Base-by-base conservation (phyloP, 495 filamentous ascomycete genomes). In the Hyaloscypha bicolor region DNA sequence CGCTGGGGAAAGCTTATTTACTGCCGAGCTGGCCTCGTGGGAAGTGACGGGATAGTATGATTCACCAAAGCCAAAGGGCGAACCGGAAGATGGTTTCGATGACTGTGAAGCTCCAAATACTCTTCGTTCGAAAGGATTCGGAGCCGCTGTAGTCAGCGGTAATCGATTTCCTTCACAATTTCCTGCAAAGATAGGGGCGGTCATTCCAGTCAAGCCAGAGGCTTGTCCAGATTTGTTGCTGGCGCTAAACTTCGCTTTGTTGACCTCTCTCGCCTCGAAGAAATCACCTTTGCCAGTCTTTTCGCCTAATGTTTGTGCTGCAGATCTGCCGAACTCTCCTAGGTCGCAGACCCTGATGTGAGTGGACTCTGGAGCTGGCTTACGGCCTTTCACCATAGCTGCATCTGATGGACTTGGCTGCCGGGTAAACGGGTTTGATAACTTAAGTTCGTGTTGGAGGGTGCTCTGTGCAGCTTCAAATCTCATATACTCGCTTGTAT, bases 321-420 rank as follows among this genome's bases (percentile, higher is more conserved):
- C 35, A n/a, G 57, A 35, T 51, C 19, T 52, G 29, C 58, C 29
- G 55, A 33, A 62, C 22, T 57, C 52, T 25, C 31, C 48, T n/a
- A 59, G 29, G 9, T 60, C 33, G 29, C 55, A 51, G 2, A 52
- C 48, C 11, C 35, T 11, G 16, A 32, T 48, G 16, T 48, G 9
- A 4, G 11, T 19, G 16, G 42, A 48, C 42, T 48, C 42, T 19
- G 16, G 35, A 3, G 42, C 5, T 55, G 45, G 42, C 22, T 30
- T 33, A 29, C 22, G 22, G 32, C 68, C 71, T 71, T 80, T 79
- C 21, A 78, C 73, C 74, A 82, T 77, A 14, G 76, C 79, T 59
- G 79, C 79, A 71, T 83, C 80, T 14, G 79, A 80, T 22, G 78
- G 80, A 64, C 79, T 79, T 32, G 78, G 74, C 21, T 77, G 73